Conservation (phyloP, 306 rosid genomes). For the barrel medic (Medicago truncatula) region MtrunA17r5.0-ANR NC_053044.1:7523001-7523500, state of each 20-base stretch:
- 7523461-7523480: neutral
- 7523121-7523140: neutral
- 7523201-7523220: neutral
- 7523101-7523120: neutral
- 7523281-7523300: slow-evolving; percentile 1
- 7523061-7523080: neutral
- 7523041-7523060: neutral
- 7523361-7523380: neutral
- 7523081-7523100: neutral
- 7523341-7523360: neutral
- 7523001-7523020: neutral
- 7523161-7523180: neutral
- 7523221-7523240: neutral
- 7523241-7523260: neutral
- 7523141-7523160: too few relatives aligned
- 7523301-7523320: slow-evolving; percentile 5
- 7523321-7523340: neutral
- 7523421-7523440: neutral
- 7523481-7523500: neutral
- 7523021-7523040: neutral
- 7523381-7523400: neutral
- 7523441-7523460: neutral
- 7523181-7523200: neutral
- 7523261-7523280: neutral
- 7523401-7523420: neutral